Evolutionary conservation across 805 yeast genomes (phyloP).

Genomic region (Cyberlindnera saturnus): DNA sequence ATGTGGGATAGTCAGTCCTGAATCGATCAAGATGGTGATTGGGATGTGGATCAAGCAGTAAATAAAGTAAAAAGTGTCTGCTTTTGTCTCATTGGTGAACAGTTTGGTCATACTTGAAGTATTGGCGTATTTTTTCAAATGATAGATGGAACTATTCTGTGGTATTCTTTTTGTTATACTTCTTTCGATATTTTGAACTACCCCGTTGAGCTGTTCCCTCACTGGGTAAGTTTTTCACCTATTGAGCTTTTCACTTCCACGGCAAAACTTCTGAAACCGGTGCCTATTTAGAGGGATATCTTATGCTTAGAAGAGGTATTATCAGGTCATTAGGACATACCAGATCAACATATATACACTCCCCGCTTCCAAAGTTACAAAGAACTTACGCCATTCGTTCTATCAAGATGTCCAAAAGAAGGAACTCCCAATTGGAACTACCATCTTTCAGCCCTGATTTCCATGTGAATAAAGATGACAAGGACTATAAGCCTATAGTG

Average conservation of each 20-base stretch:
- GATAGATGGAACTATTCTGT: no score
- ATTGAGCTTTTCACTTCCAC: no score
- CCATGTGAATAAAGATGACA: constrained; percentile 6
- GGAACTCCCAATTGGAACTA: constrained; percentile 9
- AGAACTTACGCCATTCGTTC: background rate
- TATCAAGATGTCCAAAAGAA: constrained; percentile 6
- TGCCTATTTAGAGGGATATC: no score
- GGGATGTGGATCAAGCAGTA: constrained; percentile 66
- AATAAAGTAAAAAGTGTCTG: constrained; percentile 40
- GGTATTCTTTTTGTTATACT: no score
- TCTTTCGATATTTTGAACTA: no score
- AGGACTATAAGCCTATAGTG: constrained; percentile 45
- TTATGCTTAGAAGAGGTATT: no score
- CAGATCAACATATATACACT: no score
- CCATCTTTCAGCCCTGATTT: constrained; percentile 15
- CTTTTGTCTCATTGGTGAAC: constrained; percentile 14
- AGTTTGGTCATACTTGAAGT: constrained; percentile 1
- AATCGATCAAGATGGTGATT: constrained; percentile 70
- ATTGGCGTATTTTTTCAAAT: no score
- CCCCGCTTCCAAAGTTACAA: background rate
- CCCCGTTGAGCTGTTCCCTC: no score
- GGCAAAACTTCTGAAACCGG: no score
- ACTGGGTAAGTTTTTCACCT: no score
- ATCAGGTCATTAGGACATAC: no score
- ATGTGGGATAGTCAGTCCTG: constrained; percentile 60